Evolutionary conservation across 2,329 filamentous ascomycete species (phyloP), one percentile per base, ranked within the genome.

Genomic region (Davidsoniella eucalypti): DNA sequence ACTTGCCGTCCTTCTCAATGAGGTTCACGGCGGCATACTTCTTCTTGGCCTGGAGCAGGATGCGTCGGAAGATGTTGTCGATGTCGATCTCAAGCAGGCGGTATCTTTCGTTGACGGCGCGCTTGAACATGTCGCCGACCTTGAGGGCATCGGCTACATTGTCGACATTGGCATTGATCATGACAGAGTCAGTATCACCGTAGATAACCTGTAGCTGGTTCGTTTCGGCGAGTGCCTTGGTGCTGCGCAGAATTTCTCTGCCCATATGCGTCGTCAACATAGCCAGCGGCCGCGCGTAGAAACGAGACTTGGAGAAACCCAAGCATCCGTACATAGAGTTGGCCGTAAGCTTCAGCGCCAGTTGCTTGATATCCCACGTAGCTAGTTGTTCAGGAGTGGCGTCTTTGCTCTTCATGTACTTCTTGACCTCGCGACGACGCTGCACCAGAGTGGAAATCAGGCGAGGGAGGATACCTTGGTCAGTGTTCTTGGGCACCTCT

Each of bases 321-420:
- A 98, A 70, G 73, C 92, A 98, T 58, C 92, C 92, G 64, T 98
- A 98, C 93, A 98, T 98, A 57, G 90, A 96, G 68, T 98, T 98
- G 61, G 92, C 92, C 41, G 93, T 98, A 48, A 98, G 77, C 68
- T 98, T 98, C 60, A 98, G 68, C 25, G 92, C 93, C 63, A 94
- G 73, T 65, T 98, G 92, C 68, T 94, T 96, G 61, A 95, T 96
- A 57, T 98, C 92, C 88, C 90, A 98, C 0, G 90, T 87, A 3
- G 87, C 84, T 51, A 94, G 75, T 63, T 98, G 76, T 60, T 96
- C 88, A 0, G 81, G 61, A 0, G 87, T 93, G 3, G 90, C 88
- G 52, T 71, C 78, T 63, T 88, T 94, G 63, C 87, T 81, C 65
- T 96, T 98, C 93, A 98, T 98, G 51, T 96, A 71, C 56, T 82